phyloP scores from a whole-genome alignment of 768 basidiomycete genomes.

The Mycena indigotica region DNA sequence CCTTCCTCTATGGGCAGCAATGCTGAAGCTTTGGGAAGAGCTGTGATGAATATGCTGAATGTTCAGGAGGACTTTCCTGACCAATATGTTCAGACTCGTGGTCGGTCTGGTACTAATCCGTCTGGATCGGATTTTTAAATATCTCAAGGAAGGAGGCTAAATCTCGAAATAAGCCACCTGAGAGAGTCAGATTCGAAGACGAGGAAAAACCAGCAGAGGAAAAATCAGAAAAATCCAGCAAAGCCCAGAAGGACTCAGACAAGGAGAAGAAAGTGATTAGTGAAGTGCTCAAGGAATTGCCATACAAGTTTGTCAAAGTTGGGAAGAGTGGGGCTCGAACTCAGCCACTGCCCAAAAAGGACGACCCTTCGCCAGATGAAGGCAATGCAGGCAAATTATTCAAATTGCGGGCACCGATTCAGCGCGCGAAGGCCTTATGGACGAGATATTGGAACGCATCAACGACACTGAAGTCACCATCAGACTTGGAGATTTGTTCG shows the following conservation, averaged over 20 bases:
- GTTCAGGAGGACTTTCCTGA: no score
- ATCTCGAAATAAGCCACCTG: neutral
- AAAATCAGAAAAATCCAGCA: neutral
- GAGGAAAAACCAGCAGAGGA: neutral
- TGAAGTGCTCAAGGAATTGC: neutral
- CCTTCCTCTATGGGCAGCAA: neutral
- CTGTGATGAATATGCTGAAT: no score
- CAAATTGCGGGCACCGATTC: slow-evolving; percentile 10
- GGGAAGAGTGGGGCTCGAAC: slow-evolving; percentile 9
- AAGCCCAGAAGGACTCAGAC: neutral
- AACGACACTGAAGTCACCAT: slow-evolving; percentile 13
- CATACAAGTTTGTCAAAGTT: slow-evolving; percentile 3
- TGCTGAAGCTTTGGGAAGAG: no score
- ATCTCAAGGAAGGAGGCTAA: slow-evolving; percentile 9
- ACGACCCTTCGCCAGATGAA: neutral
- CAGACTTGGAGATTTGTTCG: slow-evolving; percentile 7
- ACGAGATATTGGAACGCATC: slow-evolving; percentile 13
- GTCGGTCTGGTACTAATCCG: no score
- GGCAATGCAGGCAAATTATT: slow-evolving; percentile 5
- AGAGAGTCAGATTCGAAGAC: neutral
- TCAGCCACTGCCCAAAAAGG: neutral
- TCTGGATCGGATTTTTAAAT: slow-evolving; percentile 16
- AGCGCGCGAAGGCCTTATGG: slow-evolving; percentile 9
- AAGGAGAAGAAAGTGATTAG: neutral
- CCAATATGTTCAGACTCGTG: no score